These are phyloP conservation scores for Didymellaceae sp. DNA, from an alignment of 2,329 filamentous ascomycete species.

Conservation along the genomic window DNA sequence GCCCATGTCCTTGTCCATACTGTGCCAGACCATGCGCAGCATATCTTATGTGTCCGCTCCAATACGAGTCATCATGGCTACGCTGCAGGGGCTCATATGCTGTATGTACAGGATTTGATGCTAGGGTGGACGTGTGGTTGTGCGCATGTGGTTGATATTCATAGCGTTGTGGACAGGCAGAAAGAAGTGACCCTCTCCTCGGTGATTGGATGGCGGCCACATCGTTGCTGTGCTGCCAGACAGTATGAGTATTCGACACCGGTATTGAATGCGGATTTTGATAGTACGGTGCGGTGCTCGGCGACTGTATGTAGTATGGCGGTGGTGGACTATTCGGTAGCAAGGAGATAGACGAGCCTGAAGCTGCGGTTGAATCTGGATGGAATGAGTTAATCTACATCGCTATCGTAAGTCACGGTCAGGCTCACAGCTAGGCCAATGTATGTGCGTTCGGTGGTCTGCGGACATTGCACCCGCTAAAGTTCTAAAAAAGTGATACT, in stretches of 20 bases:
- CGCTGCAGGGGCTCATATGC: background rate
- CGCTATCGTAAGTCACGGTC: background rate
- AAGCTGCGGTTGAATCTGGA: background rate
- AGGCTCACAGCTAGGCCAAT: slow-evolving; percentile 1
- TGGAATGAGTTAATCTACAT: background rate
- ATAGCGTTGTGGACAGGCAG: too few relatives aligned
- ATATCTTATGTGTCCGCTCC: background rate
- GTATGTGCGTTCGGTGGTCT: background rate
- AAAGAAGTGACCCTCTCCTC: too few relatives aligned
- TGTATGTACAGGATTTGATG: background rate
- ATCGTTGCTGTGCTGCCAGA: background rate
- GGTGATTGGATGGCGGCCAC: too few relatives aligned
- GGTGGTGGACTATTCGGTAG: background rate
- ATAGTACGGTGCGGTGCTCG: background rate
- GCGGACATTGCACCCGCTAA: background rate
- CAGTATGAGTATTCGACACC: background rate
- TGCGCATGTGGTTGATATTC: background rate
- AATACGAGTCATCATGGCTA: background rate
- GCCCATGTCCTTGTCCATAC: background rate
- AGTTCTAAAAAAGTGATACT: background rate
- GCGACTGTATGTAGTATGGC: background rate
- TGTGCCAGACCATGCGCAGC: background rate
- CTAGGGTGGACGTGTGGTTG: background rate
- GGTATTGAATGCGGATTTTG: background rate
- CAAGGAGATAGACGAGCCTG: background rate